Evolutionary conservation across 148 eudicot species (phyloP), one percentile per base, ranked within the genome.

Genomic region (Nyssa sinensis): DNA sequence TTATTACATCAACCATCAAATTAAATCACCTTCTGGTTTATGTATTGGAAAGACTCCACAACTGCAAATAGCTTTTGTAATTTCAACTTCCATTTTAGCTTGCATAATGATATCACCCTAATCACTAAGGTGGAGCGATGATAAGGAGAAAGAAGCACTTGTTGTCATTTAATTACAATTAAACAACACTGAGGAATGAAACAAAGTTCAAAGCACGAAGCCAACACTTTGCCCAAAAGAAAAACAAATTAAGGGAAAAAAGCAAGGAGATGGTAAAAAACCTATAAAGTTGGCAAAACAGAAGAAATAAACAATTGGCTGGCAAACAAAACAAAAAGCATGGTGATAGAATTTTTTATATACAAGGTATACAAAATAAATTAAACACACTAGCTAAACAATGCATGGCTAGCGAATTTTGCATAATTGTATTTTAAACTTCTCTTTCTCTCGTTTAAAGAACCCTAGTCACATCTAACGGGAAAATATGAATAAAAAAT

Each of bases 321-420:
- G 51, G 16, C 17, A 44, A 44, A 14, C 51, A 44, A 44, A 44
- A 44, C 1, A 44, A 2, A 44, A 44, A 44, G 17, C 51, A 44
- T 19, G 16, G 51, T 44, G 51, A 19, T 44, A 44, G 51, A 79
- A 62, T 53, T 34, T n/a, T 32, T 16, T 58, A 58, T 8, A 72
- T 30, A 28, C 13, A 39, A 29, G 41, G n/a, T n/a, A 68, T 53
- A 59, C 60, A 31, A 37, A 35, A 0, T 32, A 30, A 23, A 12
- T 24, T 13, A n/a, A 34, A 13, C 9, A 72, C 55, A 24, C 23
- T 60, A 27, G 37, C 19, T 19, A n/a, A n/a, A 25, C 16, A 32
- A 49, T 51, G 29, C 4, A 17, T n/a, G 16, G 33, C 34, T 34
- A 31, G 5, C 33, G 16, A n/a, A n/a, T n/a, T n/a, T n/a, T n/a